These are phyloP conservation scores for Boletus rufocinnamomeus DNA, from an alignment of 768 basidiomycete species.

Conservation along the genomic window DNA sequence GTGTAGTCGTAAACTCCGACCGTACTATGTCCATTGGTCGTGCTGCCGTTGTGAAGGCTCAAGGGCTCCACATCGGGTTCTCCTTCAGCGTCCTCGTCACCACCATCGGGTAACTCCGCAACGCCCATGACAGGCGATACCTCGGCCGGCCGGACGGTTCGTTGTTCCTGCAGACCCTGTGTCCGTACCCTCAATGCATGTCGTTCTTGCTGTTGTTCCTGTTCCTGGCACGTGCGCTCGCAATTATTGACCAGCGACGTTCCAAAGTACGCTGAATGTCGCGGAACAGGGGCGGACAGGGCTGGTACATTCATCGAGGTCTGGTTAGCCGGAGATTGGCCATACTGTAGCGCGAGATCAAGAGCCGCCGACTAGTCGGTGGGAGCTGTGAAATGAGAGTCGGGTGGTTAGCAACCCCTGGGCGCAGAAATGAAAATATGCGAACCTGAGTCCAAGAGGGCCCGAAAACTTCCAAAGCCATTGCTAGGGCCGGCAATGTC, in stretches of 20 bases:
- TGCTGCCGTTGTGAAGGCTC: conserved; percentile 23
- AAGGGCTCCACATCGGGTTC: conserved; percentile 34
- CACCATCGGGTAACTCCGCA: conserved; percentile 29
- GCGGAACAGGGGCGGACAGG: conserved; percentile 36
- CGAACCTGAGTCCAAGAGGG: conserved; percentile 35
- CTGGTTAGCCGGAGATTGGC: conserved; percentile 19
- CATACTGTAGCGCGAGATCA: conserved; percentile 30
- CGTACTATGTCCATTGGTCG: conserved; percentile 32
- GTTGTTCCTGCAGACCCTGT: conserved; percentile 35
- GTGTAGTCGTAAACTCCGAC: conserved; percentile 28
- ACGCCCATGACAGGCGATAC: conserved; percentile 35
- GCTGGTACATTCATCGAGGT: conserved; percentile 26
- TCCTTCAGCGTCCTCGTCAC: conserved; percentile 41
- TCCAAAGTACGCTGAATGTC: conserved; percentile 36
- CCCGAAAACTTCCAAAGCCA: conserved; percentile 22
- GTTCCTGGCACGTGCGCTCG: conserved; percentile 42
- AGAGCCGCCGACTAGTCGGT: conserved; percentile 24
- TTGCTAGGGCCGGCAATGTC: conserved; percentile 27
- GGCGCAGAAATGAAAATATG: conserved; percentile 5
- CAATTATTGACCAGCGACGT: conserved; percentile 34
- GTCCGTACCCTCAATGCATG: conserved; percentile 34
- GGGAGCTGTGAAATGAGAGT: conserved; percentile 17
- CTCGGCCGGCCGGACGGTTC: conserved; percentile 36
- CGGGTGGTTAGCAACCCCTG: conserved; percentile 6
- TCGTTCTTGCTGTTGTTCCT: conserved; percentile 37